Evolutionary conservation across 805 yeast species (phyloP).

Genomic region (Candida glaebosa): DNA sequence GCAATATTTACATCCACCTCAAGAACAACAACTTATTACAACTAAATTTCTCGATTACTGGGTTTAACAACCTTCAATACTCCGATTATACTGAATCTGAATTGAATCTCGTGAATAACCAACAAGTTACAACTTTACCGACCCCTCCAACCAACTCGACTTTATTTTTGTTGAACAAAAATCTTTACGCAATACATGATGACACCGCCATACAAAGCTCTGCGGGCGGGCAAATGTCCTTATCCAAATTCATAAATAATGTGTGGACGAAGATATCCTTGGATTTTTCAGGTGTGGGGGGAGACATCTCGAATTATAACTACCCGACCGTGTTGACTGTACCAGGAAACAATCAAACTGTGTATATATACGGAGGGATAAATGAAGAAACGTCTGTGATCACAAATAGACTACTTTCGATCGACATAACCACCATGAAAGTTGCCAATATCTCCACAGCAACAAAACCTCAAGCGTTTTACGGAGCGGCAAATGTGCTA

Average conservation of each 20-base stretch:
- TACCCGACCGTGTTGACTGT: conserved; percentile 43
- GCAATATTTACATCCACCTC: conserved; percentile 32
- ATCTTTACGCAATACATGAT: conserved; percentile 26
- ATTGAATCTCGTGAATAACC: conserved; percentile 18
- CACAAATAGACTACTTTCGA: conserved; percentile 42
- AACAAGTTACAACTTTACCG: conserved; percentile 17
- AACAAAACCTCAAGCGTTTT: conserved; percentile 54
- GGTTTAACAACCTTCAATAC: conserved; percentile 15
- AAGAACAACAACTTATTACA: conserved; percentile 34
- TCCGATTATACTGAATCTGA: conserved; percentile 6
- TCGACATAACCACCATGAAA: conserved; percentile 32
- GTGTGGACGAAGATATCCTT: conserved; percentile 17
- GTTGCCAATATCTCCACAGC: conserved; percentile 43
- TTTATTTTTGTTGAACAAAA: conserved; percentile 24
- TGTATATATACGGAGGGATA: conserved; percentile 57
- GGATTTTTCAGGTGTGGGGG: conserved; percentile 9
- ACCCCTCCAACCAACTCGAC: conserved; percentile 33
- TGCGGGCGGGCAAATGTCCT: conserved; percentile 19
- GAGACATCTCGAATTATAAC: conserved; percentile 28
- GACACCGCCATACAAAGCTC: conserved; percentile 1
- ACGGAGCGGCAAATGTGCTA: conserved; percentile 45
- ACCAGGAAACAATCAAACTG: conserved; percentile 26
- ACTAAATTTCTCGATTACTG: conserved; percentile 33
- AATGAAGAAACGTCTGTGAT: conserved; percentile 22
- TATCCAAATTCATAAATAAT: conserved; percentile 17